Conservation (phyloP, 768 basidiomycete species). For the Cyathus striatus region DNA sequence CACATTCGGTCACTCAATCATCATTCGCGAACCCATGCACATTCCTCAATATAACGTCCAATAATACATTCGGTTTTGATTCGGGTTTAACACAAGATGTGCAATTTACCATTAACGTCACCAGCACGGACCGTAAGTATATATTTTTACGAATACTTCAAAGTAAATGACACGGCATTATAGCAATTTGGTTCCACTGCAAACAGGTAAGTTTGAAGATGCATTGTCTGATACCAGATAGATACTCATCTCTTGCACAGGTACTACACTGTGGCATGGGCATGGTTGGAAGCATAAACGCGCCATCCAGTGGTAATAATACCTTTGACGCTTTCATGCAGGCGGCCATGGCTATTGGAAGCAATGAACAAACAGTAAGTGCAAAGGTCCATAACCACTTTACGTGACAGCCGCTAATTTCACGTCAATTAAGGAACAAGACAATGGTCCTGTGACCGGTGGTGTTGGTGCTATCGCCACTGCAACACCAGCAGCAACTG, state of each 20-base stretch:
- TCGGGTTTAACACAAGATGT: slow-evolving; percentile 36
- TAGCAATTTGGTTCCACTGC: slow-evolving; percentile 58
- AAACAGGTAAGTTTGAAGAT: slow-evolving; percentile 27
- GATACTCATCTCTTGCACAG: not conserved
- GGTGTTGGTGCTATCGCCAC: slow-evolving; percentile 15
- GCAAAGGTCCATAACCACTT: not conserved
- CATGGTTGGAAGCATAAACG: slow-evolving; percentile 49
- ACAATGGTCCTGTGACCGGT: slow-evolving; percentile 14
- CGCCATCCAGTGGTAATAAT: slow-evolving; percentile 35
- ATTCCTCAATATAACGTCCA: slow-evolving; percentile 33
- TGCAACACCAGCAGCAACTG: slow-evolving; percentile 13
- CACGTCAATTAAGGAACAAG: slow-evolving; percentile 10
- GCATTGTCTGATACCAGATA: not conserved
- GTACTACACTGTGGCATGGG: slow-evolving; percentile 43
- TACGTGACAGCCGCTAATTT: not conserved
- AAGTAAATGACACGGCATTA: slow-evolving; percentile 1
- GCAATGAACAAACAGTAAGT: slow-evolving; percentile 27
- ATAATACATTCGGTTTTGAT: slow-evolving; percentile 43
- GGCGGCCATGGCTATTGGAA: slow-evolving; percentile 33
- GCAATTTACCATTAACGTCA: slow-evolving; percentile 44
- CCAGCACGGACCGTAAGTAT: slow-evolving; percentile 37
- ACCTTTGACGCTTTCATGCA: slow-evolving; percentile 34
- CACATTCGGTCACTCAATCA: slow-evolving; percentile 55
- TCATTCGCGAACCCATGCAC: slow-evolving; percentile 50
- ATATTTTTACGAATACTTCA: not conserved